Evolutionary conservation across 2,329 filamentous ascomycete genomes (phyloP).

Genomic region (Harringtonia lauricola): DNA sequence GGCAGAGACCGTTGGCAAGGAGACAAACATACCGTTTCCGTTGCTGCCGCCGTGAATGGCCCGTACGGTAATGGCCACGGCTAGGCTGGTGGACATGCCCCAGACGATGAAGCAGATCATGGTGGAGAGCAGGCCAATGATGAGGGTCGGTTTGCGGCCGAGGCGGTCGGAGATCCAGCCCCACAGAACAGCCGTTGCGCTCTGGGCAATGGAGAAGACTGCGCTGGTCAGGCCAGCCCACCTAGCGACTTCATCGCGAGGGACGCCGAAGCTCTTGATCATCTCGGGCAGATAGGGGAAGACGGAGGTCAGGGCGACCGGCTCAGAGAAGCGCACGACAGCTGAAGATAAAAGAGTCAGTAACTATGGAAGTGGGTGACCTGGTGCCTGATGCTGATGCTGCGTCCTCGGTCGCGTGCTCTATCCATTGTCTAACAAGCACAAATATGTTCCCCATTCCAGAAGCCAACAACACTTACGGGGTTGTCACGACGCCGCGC

Average conservation of each 20-base stretch:
- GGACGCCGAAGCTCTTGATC: slow-evolving; percentile 68
- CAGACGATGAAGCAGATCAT: slow-evolving; percentile 75
- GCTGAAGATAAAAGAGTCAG: slow-evolving; percentile 31
- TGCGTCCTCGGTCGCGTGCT: no score
- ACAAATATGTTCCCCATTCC: no score
- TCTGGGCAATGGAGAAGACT: slow-evolving; percentile 62
- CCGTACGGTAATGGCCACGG: slow-evolving; percentile 70
- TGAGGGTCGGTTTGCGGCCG: slow-evolving; percentile 73
- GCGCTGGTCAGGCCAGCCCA: slow-evolving; percentile 70
- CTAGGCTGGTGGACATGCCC: slow-evolving; percentile 69
- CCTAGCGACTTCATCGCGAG: slow-evolving; percentile 60
- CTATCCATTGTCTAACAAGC: no score
- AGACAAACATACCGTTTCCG: slow-evolving; percentile 64
- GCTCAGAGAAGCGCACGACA: slow-evolving; percentile 69
- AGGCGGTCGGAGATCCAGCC: slow-evolving; percentile 65
- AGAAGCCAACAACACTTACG: no score
- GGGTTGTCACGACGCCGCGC: no score
- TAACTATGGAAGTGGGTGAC: no score
- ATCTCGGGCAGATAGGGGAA: slow-evolving; percentile 68
- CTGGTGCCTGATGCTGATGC: not conserved
- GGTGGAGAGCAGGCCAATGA: slow-evolving; percentile 62
- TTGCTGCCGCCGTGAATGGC: slow-evolving; percentile 75
- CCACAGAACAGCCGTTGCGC: slow-evolving; percentile 62
- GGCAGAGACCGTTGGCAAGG: no score
- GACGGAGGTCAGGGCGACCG: slow-evolving; percentile 60